Evolutionary conservation across 2,329 filamentous ascomycete species (phyloP).

Genomic region (Exophiala xenobiotica): DNA sequence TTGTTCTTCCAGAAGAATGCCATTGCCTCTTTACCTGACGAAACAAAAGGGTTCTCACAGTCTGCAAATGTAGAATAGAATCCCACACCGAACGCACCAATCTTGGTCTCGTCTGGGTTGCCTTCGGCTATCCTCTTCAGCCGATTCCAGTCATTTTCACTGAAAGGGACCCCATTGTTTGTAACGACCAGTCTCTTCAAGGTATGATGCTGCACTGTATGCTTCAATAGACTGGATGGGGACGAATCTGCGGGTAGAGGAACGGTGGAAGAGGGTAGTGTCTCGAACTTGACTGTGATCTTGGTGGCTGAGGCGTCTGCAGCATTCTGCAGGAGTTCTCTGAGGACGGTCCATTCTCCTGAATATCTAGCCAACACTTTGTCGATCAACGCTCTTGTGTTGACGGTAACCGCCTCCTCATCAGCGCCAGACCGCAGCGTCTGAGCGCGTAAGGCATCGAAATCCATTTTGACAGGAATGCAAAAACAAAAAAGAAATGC

Average conservation of each 20-base stretch:
- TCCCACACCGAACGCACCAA: constrained; percentile 95
- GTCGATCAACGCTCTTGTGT: constrained; percentile 93
- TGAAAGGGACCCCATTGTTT: constrained; percentile 88
- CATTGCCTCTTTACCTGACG: constrained; percentile 89
- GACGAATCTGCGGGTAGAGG: constrained; percentile 66
- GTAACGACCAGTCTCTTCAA: constrained; percentile 83
- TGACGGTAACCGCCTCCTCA: constrained; percentile 96
- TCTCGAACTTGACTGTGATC: constrained; percentile 90
- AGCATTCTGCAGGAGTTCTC: constrained; percentile 97
- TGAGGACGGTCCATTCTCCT: constrained; percentile 82
- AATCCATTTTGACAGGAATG: constrained; percentile 42
- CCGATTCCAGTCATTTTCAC: constrained; percentile 85
- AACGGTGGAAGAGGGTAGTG: constrained; percentile 74
- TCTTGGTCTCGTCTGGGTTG: constrained; percentile 98
- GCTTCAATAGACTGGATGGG: constrained; percentile 72
- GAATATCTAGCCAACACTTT: constrained; percentile 96
- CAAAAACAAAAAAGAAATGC: background rate
- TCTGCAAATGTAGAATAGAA: constrained; percentile 99
- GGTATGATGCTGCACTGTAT: constrained; percentile 81
- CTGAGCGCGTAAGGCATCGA: constrained; percentile 72
- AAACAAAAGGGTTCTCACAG: constrained; percentile 96
- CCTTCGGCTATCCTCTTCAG: constrained; percentile 98
- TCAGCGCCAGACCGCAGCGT: constrained; percentile 83
- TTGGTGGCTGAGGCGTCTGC: constrained; percentile 90
- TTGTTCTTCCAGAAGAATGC: constrained; percentile 99